These are phyloP conservation scores for Aspergillus hortae DNA, from an alignment of 2,329 filamentous ascomycete species.

Conservation along the genomic window DNA sequence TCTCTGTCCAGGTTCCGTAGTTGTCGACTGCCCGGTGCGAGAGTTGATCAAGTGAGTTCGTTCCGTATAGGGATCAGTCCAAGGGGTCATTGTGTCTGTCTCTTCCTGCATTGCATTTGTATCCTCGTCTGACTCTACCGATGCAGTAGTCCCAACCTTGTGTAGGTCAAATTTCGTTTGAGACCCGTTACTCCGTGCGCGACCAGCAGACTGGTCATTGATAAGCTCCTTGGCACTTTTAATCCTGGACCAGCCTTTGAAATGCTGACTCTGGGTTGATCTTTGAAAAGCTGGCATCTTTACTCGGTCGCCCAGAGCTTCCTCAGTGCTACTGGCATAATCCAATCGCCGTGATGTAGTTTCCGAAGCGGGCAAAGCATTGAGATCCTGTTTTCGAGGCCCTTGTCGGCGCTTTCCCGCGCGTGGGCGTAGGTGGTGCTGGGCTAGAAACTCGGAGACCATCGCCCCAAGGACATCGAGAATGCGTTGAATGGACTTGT, in stretches of 20 bases:
- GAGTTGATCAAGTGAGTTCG: constrained; percentile 29
- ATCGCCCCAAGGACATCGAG: constrained; percentile 65
- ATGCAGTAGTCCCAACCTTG: not conserved
- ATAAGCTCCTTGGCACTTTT: constrained; percentile 30
- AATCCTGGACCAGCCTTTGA: constrained; percentile 40
- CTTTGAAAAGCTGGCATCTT: constrained; percentile 29
- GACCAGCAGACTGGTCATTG: not conserved
- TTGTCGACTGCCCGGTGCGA: constrained; percentile 32
- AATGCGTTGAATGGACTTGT: constrained; percentile 53
- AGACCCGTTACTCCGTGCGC: not conserved
- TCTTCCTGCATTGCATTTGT: not conserved
- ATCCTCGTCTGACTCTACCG: not conserved
- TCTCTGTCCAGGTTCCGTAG: constrained; percentile 7
- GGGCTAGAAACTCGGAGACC: constrained; percentile 69
- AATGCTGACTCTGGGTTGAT: constrained; percentile 18
- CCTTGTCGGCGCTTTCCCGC: constrained; percentile 14
- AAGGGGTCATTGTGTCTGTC: constrained; percentile 35
- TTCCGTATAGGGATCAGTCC: constrained; percentile 60
- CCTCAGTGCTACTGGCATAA: constrained; percentile 16
- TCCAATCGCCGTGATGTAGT: not conserved
- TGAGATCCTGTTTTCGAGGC: constrained; percentile 2
- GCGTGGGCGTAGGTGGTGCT: constrained; percentile 64
- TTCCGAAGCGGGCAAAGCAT: not conserved
- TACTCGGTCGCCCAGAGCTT: constrained; percentile 21
- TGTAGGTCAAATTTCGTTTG: not conserved